Percentiles rank a stretch among this genome's conserved stretches.
Conservation (phyloP, 208 protist species). For the Trypanosomatidae sp. region DNA sequence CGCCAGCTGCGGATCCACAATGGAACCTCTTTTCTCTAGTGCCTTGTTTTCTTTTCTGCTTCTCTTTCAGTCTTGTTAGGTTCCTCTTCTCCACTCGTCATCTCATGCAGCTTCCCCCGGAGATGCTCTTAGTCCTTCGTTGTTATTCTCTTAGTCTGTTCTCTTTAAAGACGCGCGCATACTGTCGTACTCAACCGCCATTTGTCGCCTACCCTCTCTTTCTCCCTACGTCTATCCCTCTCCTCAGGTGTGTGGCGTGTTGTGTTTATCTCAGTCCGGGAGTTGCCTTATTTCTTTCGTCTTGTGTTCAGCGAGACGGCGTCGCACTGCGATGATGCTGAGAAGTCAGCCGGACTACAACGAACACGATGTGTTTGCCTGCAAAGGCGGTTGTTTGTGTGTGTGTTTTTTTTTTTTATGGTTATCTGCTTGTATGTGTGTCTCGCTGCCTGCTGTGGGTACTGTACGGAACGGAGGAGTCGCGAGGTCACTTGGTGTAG, state of each 20-base stretch:
- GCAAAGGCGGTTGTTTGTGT: background rate
- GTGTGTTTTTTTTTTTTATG: background rate
- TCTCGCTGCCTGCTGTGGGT: background rate
- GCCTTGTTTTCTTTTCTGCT: background rate
- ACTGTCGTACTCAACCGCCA: background rate
- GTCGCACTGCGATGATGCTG: background rate
- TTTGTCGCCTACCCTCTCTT: background rate
- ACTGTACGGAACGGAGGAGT: background rate
- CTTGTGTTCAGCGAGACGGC: background rate
- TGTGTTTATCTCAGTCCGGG: background rate
- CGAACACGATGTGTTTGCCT: background rate
- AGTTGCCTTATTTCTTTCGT: background rate
- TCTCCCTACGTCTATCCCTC: background rate
- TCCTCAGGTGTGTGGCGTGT: background rate
- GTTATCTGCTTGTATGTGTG: background rate
- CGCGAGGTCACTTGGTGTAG: background rate
- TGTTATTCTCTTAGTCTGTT: background rate
- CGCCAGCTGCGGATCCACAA: background rate
- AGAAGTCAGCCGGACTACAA: background rate
- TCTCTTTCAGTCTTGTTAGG: background rate
- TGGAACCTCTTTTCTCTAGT: background rate
- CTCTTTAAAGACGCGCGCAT: background rate
- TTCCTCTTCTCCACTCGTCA: background rate
- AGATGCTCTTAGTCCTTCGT: background rate
- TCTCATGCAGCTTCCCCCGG: background rate